Percentiles rank a stretch among this genome's conserved stretches.
Conservation (phyloP, 129 eudicot species). For the Ambrosia artemisiifolia region DNA sequence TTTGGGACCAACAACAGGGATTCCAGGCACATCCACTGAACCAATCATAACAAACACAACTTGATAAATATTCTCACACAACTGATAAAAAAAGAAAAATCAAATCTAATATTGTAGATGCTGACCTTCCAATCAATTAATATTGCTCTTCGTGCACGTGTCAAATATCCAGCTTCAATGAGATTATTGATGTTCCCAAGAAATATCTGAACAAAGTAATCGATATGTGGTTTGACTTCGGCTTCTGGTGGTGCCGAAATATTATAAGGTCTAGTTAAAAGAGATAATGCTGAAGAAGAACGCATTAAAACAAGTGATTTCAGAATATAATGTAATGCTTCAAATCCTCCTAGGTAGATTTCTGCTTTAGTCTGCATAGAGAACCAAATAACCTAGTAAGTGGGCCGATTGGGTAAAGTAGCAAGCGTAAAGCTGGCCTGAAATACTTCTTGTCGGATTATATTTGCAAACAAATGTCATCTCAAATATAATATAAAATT, state of each 20-base stretch:
- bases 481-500: not conserved
- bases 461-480: not conserved
- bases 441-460: not conserved
- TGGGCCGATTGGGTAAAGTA: not conserved
- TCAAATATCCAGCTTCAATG: slow-evolving; percentile 60
- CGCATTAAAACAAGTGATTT: slow-evolving; percentile 44
- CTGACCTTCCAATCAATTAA: slow-evolving; percentile 90
- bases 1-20: slow-evolving; percentile 58
- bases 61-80: not conserved
- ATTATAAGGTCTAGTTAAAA: slow-evolving; percentile 28
- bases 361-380: slow-evolving; percentile 69
- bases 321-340: slow-evolving; percentile 57
- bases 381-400: slow-evolving; percentile 5
- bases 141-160: slow-evolving; percentile 73
- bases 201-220: slow-evolving; percentile 54
- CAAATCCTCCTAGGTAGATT: slow-evolving; percentile 71
- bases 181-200: slow-evolving; percentile 53
- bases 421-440: not conserved
- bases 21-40: slow-evolving; percentile 93
- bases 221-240: slow-evolving; percentile 51
- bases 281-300: slow-evolving; percentile 47
- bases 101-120: not conserved
- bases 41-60: slow-evolving; percentile 27
- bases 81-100: not conserved
- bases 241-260: slow-evolving; percentile 23